Conservation (phyloP, 768 basidiomycete genomes). For the Rhodotorula toruloides region DNA sequence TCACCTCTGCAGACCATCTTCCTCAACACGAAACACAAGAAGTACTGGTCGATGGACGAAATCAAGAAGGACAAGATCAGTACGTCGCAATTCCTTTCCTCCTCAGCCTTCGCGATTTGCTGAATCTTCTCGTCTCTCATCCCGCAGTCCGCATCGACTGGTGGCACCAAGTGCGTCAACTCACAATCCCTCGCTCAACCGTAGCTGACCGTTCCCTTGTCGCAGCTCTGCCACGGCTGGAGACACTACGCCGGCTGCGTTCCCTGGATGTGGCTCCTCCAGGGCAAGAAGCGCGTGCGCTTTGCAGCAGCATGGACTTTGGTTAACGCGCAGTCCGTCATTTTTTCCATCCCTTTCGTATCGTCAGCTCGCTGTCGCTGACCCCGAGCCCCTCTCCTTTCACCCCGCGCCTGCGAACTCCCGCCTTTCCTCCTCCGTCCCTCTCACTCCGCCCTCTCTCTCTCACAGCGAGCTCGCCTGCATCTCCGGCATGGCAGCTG, state of each 20-base stretch:
- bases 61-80: conserved; percentile 49
- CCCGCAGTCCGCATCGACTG: conserved; percentile 46
- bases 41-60: conserved; percentile 48
- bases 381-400: too few relatives aligned
- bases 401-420: too few relatives aligned
- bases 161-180: conserved; percentile 44
- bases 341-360: neutral
- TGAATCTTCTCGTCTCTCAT: neutral
- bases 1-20: conserved; percentile 45
- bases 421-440: too few relatives aligned
- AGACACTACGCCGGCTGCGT: conserved; percentile 44
- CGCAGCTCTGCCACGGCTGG: conserved; percentile 46
- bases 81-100: neutral
- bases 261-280: conserved; percentile 48
- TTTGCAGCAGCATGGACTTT: conserved; percentile 50
- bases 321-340: conserved; percentile 43
- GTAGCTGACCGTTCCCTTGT: neutral
- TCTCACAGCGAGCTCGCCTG: conserved; percentile 44
- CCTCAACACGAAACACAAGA: conserved; percentile 49
- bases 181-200: neutral
- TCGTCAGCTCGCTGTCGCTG: too few relatives aligned
- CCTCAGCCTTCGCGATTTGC: neutral
- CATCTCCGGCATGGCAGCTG: conserved; percentile 48
- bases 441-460: neutral
- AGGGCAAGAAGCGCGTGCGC: conserved; percentile 45